These are phyloP conservation scores for Pseudoperonospora humuli DNA, from an alignment of 352 stramenopile species.

Conservation along the genomic window DNA sequence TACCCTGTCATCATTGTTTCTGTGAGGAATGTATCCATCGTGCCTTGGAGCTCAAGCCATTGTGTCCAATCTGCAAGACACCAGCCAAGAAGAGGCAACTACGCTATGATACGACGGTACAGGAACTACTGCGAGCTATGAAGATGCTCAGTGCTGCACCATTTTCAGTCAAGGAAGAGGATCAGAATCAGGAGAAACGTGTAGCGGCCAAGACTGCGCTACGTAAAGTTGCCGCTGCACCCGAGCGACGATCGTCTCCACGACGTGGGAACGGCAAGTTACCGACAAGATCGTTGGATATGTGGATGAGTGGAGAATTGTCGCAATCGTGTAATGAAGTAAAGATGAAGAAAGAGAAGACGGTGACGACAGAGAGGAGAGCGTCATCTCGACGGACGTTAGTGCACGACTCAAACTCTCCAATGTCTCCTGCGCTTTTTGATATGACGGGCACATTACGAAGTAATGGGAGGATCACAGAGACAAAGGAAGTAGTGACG, in stretches of 20 bases:
- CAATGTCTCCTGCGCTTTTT: constrained; percentile 22
- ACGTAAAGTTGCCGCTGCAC: constrained; percentile 3
- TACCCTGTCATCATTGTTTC: constrained; percentile 86
- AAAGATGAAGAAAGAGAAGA: not conserved
- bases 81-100: constrained; percentile 70
- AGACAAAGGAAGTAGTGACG: not conserved
- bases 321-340: not conserved
- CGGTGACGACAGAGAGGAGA: constrained; percentile 3
- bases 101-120: constrained; percentile 69
- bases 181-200: not conserved
- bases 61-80: constrained; percentile 81
- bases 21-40: constrained; percentile 84
- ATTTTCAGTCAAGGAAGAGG: not conserved
- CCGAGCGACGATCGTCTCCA: constrained; percentile 1
- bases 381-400: constrained; percentile 8
- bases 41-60: constrained; percentile 64
- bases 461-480: too few species aligned
- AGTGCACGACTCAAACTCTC: constrained; percentile 5
- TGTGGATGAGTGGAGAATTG: constrained; percentile 6
- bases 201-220: not conserved
- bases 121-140: constrained; percentile 53
- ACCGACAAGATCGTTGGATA: constrained; percentile 10
- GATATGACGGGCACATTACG: not conserved
- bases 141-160: constrained; percentile 38
- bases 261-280: constrained; percentile 9